Evolutionary conservation across 805 yeast genomes (phyloP).

Genomic region (Saturnispora mendoncae): DNA sequence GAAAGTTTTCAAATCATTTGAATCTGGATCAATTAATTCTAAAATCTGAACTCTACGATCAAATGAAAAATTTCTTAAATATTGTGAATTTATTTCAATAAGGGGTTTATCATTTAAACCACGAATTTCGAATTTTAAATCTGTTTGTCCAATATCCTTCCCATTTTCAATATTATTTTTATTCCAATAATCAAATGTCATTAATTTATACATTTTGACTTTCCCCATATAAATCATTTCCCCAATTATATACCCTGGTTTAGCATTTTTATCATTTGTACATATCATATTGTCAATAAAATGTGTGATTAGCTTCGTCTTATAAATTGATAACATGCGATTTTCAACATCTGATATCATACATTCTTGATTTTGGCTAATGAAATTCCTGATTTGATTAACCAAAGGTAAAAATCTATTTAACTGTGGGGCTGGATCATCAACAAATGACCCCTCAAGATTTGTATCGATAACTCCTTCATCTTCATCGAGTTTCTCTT

Average conservation of each 20-base stretch:
- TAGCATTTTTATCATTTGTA: constrained; percentile 19
- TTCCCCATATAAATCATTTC: constrained; percentile 43
- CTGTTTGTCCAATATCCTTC: background rate
- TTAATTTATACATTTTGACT: constrained; percentile 54
- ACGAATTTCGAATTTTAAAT: background rate
- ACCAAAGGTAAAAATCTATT: constrained; percentile 47
- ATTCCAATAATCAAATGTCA: constrained; percentile 11
- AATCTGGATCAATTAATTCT: background rate
- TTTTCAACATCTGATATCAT: constrained; percentile 48
- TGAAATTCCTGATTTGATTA: constrained; percentile 48
- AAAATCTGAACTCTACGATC: constrained; percentile 9
- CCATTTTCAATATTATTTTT: too few species aligned
- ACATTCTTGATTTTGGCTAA: constrained; percentile 41
- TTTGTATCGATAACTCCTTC: constrained; percentile 30
- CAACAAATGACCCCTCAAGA: constrained; percentile 16
- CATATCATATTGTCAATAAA: constrained; percentile 13
- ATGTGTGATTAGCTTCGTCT: constrained; percentile 10
- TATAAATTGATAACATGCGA: constrained; percentile 40
- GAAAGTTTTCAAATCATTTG: background rate
- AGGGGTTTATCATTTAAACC: constrained; percentile 4
- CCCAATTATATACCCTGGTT: constrained; percentile 12
- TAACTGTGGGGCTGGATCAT: constrained; percentile 17
- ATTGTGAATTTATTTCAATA: constrained; percentile 10
- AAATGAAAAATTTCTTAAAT: constrained; percentile 1
- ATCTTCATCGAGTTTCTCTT: constrained; percentile 2